Evolutionary conservation across 1,284 basidiomycete species (phyloP), one percentile per base, ranked within the genome.

Genomic region (Heterobasidion occidentale): DNA sequence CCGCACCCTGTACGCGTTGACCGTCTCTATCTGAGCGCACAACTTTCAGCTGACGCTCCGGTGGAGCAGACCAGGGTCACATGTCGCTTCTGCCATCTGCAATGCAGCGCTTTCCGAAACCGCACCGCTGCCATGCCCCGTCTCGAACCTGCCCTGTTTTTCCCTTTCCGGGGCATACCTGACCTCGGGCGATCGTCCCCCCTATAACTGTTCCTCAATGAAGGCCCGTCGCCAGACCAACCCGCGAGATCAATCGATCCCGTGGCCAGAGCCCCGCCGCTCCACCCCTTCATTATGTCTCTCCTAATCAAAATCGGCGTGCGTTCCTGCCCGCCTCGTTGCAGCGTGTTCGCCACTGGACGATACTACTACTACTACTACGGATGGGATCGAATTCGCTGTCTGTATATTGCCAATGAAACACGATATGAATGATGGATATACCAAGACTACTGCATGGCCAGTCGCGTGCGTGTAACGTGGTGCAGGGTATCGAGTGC

Each of bases 351-450:
- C 7, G 38, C 38, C 27, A 6, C 27, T 27, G 27, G 38, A 42
- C n/a, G 38, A 42, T 42, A 36, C 20, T n/a, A n/a, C n/a, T n/a
- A 11, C n/a, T 36, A 17, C 50, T 11, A 34, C 34, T 19, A 15
- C 9, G 47, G 34, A 34, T 45, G 4, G 17, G 38, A 45, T 42
- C 44, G 9, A 12, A 11, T 17, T n/a, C 20, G 52, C 52, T n/a
- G 19, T 20, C n/a, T 53, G 36, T 53, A 9, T 11, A 53, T 53
- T 53, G 52, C 38, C 36, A 53, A 44, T 53, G 52, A 27, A 46
- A 53, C 36, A 52, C 36, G 50, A 48, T 20, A 20, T 33, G 17
- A 17, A 36, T 33, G 35, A 44, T 38, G 17, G 38, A 45, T 27
- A 44, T 33, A 53, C 27, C 52, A 38, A 53, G 20, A 46, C 52